Conservation (phyloP, 805 yeast species). For the Candida michaelii region DNA sequence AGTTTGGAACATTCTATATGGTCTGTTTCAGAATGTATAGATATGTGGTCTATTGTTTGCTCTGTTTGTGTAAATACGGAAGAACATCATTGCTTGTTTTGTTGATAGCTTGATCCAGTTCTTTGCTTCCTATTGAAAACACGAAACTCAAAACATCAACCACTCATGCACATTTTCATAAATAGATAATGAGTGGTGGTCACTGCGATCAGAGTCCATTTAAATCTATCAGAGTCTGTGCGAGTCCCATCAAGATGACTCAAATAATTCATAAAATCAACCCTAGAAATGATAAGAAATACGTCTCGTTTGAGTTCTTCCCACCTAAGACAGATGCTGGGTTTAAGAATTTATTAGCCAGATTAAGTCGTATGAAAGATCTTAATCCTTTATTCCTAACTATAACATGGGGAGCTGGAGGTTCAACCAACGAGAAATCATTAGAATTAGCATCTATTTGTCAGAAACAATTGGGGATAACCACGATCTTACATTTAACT, state of each 20-base stretch:
- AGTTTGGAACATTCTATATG: no score
- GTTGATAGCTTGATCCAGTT: no score
- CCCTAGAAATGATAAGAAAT: slow-evolving; percentile 44
- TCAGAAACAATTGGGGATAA: slow-evolving; percentile 71
- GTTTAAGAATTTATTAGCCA: slow-evolving; percentile 74
- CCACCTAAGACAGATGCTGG: slow-evolving; percentile 97
- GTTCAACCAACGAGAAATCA: slow-evolving; percentile 85
- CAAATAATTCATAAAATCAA: slow-evolving; percentile 46
- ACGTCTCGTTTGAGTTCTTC: slow-evolving; percentile 89
- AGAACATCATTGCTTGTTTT: no score
- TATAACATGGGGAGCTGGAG: slow-evolving; percentile 99
- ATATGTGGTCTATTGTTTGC: no score
- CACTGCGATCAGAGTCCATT: no score
- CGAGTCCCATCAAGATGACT: slow-evolving; percentile 1
- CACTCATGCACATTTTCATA: no score
- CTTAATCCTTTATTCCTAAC: slow-evolving; percentile 88
- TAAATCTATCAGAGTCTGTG: background rate
- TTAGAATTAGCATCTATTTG: slow-evolving; percentile 78
- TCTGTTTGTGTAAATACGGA: no score
- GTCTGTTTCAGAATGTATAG: no score
- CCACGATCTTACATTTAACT: slow-evolving; percentile 91
- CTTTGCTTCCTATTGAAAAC: no score
- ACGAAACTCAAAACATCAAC: no score
- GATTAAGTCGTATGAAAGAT: slow-evolving; percentile 85
- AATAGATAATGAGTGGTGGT: no score